A percentile compares a stretch with the other conserved stretches of the same genome.
Conservation (phyloP, 371 early-diverging fungal genomes). For the Mortierella sp. region DNA sequence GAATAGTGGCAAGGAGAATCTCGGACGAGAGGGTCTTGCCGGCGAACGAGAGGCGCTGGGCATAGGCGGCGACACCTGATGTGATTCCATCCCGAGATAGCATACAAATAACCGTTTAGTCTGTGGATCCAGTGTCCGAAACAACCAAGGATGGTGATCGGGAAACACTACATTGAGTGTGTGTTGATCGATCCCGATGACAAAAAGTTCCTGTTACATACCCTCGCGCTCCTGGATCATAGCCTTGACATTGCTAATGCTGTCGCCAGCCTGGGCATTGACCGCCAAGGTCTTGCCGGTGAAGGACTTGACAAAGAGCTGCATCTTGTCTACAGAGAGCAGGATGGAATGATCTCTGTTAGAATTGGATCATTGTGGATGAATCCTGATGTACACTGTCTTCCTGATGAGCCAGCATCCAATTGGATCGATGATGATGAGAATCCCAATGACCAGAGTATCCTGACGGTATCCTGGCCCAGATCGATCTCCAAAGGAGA, state of each 20-base stretch:
- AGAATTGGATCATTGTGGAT: background rate
- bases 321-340: constrained; percentile 66
- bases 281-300: constrained; percentile 88
- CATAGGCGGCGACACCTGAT: constrained; percentile 87
- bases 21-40: constrained; percentile 93
- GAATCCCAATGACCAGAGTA: constrained; percentile 7
- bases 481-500: background rate
- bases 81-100: constrained; percentile 20
- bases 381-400: background rate
- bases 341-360: background rate
- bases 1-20: constrained; percentile 85
- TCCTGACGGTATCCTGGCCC: background rate
- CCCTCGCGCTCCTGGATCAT: constrained; percentile 94
- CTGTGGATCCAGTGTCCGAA: constrained; percentile 3
- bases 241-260: constrained; percentile 87
- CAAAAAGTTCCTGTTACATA: constrained; percentile 42
- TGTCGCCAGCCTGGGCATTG: constrained; percentile 78
- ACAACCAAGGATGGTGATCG: background rate
- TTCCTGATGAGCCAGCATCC: background rate
- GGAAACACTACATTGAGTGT: background rate
- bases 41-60: constrained; percentile 93
- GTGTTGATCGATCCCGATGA: background rate
- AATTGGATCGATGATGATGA: background rate
- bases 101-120: constrained; percentile 6
- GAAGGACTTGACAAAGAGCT: constrained; percentile 89